These are phyloP conservation scores for Dipteronia sinensis DNA, from an alignment of 345 rosid genomes.

Conservation along the genomic window DNA sequence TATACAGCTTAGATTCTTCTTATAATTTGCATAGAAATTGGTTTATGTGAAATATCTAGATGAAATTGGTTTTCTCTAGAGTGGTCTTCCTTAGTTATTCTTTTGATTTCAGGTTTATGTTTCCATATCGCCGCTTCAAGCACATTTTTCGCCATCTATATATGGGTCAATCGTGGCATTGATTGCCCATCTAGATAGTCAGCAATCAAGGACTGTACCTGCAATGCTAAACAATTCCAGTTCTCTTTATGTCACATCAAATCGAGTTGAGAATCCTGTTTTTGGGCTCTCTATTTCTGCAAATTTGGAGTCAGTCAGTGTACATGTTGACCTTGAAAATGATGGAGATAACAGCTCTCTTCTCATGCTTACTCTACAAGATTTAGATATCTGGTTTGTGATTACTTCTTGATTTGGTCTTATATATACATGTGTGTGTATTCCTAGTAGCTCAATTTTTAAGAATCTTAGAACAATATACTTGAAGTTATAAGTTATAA, in stretches of 20 bases:
- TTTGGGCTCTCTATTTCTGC: constrained; percentile 55
- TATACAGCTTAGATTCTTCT: background rate
- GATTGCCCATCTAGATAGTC: constrained; percentile 47
- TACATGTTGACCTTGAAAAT: constrained; percentile 67
- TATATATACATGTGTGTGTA: constrained; percentile 14
- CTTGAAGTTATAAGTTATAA: background rate
- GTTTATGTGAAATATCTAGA: background rate
- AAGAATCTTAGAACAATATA: background rate
- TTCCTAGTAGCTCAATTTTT: background rate
- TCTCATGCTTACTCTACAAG: constrained; percentile 46
- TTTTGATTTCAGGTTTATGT: constrained; percentile 62
- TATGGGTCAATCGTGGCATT: constrained; percentile 52
- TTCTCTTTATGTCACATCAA: constrained; percentile 23
- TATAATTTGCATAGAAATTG: background rate
- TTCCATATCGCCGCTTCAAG: constrained; percentile 39
- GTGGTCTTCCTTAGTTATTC: constrained; percentile 13
- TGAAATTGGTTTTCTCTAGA: background rate
- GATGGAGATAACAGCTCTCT: constrained; percentile 60
- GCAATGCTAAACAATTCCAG: constrained; percentile 15
- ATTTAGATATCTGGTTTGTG: constrained; percentile 59
- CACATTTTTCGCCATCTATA: constrained; percentile 59
- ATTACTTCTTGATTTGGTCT: background rate
- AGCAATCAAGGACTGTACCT: constrained; percentile 40
- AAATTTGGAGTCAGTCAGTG: constrained; percentile 46
- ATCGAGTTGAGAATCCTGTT: constrained; percentile 33